Percentiles rank a stretch among this genome's conserved stretches.
These are phyloP conservation scores for Zelonia costaricensis DNA, from an alignment of 208 protist genomes.

Conservation along the genomic window DNA sequence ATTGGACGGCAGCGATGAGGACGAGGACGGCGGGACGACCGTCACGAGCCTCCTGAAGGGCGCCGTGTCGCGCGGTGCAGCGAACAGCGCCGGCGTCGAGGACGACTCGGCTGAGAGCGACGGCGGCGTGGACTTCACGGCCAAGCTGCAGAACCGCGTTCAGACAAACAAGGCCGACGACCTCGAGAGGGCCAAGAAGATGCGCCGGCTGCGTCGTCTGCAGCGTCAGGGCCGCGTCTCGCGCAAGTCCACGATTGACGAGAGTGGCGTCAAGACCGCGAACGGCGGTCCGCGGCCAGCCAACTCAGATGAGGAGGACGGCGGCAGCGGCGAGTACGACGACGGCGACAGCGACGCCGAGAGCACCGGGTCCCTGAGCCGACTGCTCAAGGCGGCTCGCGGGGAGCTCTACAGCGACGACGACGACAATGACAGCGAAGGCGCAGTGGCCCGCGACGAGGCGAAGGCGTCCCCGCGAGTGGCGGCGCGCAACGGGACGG, in stretches of 20 bases:
- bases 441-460: not conserved
- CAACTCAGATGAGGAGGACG: conserved; percentile 15
- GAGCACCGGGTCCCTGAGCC: conserved; percentile 32
- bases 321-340: conserved; percentile 31
- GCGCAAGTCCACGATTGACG: conserved; percentile 63
- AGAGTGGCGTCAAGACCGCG: conserved; percentile 36
- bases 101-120: conserved; percentile 5
- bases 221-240: conserved; percentile 67
- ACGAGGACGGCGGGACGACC: conserved; percentile 2
- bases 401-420: conserved; percentile 38
- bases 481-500: conserved; percentile 11
- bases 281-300: conserved; percentile 19
- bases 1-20: conserved; percentile 2
- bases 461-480: not conserved
- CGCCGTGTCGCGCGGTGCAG: conserved; percentile 24
- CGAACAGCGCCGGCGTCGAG: conserved; percentile 3
- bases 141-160: conserved; percentile 56
- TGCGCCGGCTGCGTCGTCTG: conserved; percentile 76
- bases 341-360: conserved; percentile 23
- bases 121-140: conserved; percentile 42
- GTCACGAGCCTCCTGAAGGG: conserved; percentile 47
- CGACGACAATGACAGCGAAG: conserved; percentile 25
- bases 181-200: conserved; percentile 65
- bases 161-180: conserved; percentile 45
- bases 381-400: conserved; percentile 14